Evolutionary conservation across 1,284 basidiomycete genomes (phyloP).

Genomic region (Trichosporon coremiiforme): DNA sequence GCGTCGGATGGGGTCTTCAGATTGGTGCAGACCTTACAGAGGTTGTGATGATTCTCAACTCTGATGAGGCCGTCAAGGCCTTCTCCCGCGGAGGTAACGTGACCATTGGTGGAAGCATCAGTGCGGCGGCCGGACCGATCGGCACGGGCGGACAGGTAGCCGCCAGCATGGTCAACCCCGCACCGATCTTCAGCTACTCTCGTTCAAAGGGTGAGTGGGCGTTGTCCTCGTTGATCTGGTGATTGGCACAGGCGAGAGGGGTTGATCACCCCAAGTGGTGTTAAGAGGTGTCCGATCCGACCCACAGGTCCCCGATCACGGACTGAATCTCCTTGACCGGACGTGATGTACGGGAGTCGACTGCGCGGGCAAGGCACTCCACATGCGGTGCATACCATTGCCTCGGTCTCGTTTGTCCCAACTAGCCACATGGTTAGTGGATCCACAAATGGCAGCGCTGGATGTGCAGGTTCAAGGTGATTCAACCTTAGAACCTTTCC

Average conservation of each 20-base stretch:
- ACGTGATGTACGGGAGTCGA: not conserved
- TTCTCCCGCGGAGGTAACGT: constrained; percentile 96
- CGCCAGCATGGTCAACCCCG: constrained; percentile 82
- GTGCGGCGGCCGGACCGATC: constrained; percentile 84
- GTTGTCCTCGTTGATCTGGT: not conserved
- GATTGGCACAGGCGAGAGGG: not conserved
- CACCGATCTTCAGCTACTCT: constrained; percentile 97
- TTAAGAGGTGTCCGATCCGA: not conserved
- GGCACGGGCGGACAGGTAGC: constrained; percentile 93
- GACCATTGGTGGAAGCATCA: constrained; percentile 83
- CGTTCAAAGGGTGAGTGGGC: constrained; percentile 75
- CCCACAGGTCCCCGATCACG: not conserved
- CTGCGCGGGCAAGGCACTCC: not conserved
- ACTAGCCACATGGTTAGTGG: not conserved
- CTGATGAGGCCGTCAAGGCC: constrained; percentile 90
- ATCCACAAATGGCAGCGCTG: not conserved
- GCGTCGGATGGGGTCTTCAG: constrained; percentile 92
- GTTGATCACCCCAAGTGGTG: not conserved
- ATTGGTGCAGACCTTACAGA: constrained; percentile 72
- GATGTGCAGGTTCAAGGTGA: not conserved
- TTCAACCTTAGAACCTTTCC: too few relatives aligned
- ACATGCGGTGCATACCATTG: not conserved
- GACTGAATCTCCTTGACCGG: not conserved
- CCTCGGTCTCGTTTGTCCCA: too few relatives aligned
- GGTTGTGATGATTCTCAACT: constrained; percentile 86